A percentile compares a stretch with the other conserved stretches of the same genome.
Conservation (phyloP, 176 grass and related monocot genomes). For the Avena eriantha region DNA sequence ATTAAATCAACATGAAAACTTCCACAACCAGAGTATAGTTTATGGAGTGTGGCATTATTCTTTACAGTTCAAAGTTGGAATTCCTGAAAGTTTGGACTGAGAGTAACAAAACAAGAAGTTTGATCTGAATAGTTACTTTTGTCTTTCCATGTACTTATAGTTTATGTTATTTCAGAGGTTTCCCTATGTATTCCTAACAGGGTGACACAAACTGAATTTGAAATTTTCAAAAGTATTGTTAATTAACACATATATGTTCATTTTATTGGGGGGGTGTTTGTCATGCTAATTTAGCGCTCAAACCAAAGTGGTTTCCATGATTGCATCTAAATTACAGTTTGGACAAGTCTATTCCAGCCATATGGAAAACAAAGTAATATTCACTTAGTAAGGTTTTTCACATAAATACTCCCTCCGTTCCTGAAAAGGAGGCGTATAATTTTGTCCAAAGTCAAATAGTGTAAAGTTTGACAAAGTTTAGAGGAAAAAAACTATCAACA, state of each 20-base stretch:
- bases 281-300: not conserved
- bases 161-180: not conserved
- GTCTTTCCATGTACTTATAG: not conserved
- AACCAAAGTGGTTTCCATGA: constrained; percentile 13
- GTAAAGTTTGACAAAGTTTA: not conserved
- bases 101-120: not conserved
- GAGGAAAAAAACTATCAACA: not conserved
- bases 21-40: not conserved
- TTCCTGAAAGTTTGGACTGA: not conserved
- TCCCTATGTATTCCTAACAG: not conserved
- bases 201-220: not conserved
- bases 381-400: not conserved
- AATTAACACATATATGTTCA: not conserved
- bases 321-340: not conserved
- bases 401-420: not conserved
- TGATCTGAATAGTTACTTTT: not conserved
- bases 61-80: constrained; percentile 6
- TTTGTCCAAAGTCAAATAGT: not conserved
- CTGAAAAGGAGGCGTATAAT: not conserved
- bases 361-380: not conserved
- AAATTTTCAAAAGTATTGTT: not conserved
- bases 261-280: not conserved
- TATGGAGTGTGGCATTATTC: not conserved
- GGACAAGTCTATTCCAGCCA: not conserved
- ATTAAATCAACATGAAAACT: constrained; percentile 19